Percentiles rank a stretch among this genome's conserved stretches.
Evolutionary conservation across 2,329 filamentous ascomycete species (phyloP).

Genomic region (Penicillium janthinellum): DNA sequence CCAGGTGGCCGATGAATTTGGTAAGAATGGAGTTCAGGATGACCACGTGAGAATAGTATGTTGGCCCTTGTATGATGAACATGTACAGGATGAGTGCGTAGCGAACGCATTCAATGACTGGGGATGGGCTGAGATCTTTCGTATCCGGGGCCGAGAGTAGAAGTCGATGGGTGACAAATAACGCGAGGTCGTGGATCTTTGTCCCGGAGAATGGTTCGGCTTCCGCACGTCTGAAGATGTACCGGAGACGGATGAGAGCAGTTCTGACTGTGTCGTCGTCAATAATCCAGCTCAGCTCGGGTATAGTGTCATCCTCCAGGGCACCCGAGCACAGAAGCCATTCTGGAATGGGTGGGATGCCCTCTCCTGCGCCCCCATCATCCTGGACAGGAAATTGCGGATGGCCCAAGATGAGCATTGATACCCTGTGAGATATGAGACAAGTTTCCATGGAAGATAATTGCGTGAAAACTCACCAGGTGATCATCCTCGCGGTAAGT

Average conservation of each 20-base stretch:
- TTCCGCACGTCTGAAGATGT: slow-evolving; percentile 44
- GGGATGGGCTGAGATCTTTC: slow-evolving; percentile 8
- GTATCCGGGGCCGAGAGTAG: slow-evolving; percentile 28
- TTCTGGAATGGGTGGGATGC: slow-evolving; percentile 52
- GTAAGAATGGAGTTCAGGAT: slow-evolving; percentile 41
- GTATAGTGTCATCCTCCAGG: slow-evolving; percentile 10
- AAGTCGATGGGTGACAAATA: slow-evolving; percentile 57
- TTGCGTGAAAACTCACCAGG: slow-evolving; percentile 46
- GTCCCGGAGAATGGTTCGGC: slow-evolving; percentile 36
- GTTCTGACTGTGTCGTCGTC: slow-evolving; percentile 41
- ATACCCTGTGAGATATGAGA: slow-evolving; percentile 50
- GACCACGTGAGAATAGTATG: slow-evolving; percentile 57
- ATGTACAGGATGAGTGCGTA: slow-evolving; percentile 54
- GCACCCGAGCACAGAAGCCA: slow-evolving; percentile 46
- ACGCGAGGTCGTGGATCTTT: slow-evolving; percentile 58
- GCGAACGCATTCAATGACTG: slow-evolving; percentile 50
- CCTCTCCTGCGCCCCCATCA: slow-evolving; percentile 52
- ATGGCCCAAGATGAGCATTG: slow-evolving; percentile 55
- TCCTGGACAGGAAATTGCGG: slow-evolving; percentile 59
- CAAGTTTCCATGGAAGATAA: background rate
- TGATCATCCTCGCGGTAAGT: slow-evolving; percentile 58
- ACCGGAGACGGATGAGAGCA: slow-evolving; percentile 49
- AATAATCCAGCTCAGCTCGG: slow-evolving; percentile 24
- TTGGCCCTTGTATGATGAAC: slow-evolving; percentile 57
- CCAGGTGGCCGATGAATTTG: slow-evolving; percentile 38